These are phyloP conservation scores for Fusarium torreyae DNA, from an alignment of 2,329 filamentous ascomycete genomes.

Conservation along the genomic window DNA sequence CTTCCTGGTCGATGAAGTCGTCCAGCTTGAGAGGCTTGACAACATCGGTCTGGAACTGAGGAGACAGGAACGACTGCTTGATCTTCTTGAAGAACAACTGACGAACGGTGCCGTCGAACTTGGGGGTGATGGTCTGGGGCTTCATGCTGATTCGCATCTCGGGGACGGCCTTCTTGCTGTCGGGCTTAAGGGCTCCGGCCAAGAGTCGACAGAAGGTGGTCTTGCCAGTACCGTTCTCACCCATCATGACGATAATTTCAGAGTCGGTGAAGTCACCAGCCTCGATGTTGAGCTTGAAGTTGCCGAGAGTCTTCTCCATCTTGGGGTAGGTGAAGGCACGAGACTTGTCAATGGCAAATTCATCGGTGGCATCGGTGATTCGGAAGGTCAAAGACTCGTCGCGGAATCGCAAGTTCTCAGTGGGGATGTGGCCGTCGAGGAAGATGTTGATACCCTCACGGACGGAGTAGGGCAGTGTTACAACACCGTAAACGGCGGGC, in stretches of 20 bases:
- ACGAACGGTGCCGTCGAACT: slow-evolving; percentile 96
- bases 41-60: slow-evolving; percentile 99
- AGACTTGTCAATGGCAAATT: slow-evolving; percentile 86
- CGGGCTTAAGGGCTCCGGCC: slow-evolving; percentile 93
- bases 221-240: slow-evolving; percentile 99
- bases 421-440: slow-evolving; percentile 97
- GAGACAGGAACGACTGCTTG: slow-evolving; percentile 94
- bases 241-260: slow-evolving; percentile 99
- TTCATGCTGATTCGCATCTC: slow-evolving; percentile 99
- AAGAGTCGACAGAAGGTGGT: slow-evolving; percentile 98
- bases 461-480: slow-evolving; percentile 94
- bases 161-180: slow-evolving; percentile 82
- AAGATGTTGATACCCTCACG: slow-evolving; percentile 99
- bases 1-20: slow-evolving; percentile 99
- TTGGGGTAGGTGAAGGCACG: slow-evolving; percentile 89
- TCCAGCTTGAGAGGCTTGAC: slow-evolving; percentile 99
- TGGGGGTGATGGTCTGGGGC: slow-evolving; percentile 98
- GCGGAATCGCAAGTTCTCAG: slow-evolving; percentile 98
- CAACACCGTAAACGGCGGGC: slow-evolving; percentile 97
- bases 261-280: slow-evolving; percentile 94
- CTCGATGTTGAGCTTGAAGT: slow-evolving; percentile 88
- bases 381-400: slow-evolving; percentile 97
- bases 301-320: slow-evolving; percentile 94
- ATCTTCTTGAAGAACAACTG: slow-evolving; percentile 99
- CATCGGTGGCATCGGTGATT: slow-evolving; percentile 89